Evolutionary conservation across 2,329 filamentous ascomycete genomes (phyloP).

Genomic region (Alternaria sp.): DNA sequence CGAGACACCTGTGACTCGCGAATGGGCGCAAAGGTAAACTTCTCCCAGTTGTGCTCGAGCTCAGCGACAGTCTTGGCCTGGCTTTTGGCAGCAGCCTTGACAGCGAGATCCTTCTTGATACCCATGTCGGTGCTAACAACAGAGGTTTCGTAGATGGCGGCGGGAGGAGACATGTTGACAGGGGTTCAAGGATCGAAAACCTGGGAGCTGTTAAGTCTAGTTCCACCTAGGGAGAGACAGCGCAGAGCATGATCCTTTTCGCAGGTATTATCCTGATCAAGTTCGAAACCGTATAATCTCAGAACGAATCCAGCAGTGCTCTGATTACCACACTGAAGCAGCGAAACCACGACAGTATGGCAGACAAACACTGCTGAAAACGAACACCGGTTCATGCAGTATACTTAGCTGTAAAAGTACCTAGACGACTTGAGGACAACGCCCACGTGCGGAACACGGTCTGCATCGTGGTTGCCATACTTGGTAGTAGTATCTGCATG

Average conservation of each 20-base stretch:
- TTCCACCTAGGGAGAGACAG: slow-evolving; percentile 48
- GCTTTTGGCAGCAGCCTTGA: slow-evolving; percentile 56
- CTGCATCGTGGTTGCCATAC: slow-evolving; percentile 46
- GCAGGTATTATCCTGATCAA: slow-evolving; percentile 99
- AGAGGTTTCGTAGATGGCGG: slow-evolving; percentile 66
- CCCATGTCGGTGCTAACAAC: slow-evolving; percentile 29
- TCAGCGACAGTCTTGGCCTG: slow-evolving; percentile 67
- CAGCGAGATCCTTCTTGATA: slow-evolving; percentile 55
- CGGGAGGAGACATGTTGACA: slow-evolving; percentile 75
- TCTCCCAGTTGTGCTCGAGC: slow-evolving; percentile 79
- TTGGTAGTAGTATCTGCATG: slow-evolving; percentile 32
- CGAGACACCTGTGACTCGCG: slow-evolving; percentile 91
- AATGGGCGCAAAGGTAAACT: slow-evolving; percentile 84
- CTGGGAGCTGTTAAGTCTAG: slow-evolving; percentile 45
- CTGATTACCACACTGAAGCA: slow-evolving; percentile 1
- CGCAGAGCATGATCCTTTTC: slow-evolving; percentile 94
- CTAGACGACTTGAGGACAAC: slow-evolving; percentile 50
- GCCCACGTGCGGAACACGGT: slow-evolving; percentile 44
- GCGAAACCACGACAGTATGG: slow-evolving; percentile 9
- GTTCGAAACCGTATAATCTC: slow-evolving; percentile 93
- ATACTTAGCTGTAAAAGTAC: slow-evolving; percentile 53
- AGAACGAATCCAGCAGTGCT: slow-evolving; percentile 59
- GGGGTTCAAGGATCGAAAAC: slow-evolving; percentile 42
- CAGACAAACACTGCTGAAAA: slow-evolving; percentile 26
- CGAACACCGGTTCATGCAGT: slow-evolving; percentile 56